These are phyloP conservation scores for Penicillium nordicum DNA, from an alignment of 2,329 filamentous ascomycete genomes.

Conservation along the genomic window DNA sequence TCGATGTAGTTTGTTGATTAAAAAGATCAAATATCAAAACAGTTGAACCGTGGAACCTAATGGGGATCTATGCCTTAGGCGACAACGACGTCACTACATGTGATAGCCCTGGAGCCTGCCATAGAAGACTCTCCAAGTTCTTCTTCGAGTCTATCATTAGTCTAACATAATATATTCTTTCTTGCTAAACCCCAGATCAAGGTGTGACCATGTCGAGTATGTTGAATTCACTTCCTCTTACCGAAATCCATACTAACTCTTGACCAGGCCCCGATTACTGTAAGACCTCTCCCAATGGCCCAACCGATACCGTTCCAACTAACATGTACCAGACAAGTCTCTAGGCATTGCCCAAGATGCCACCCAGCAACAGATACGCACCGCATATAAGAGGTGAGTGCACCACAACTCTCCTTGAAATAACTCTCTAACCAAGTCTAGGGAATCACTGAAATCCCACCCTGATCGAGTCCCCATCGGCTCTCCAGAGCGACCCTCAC, in stretches of 20 bases:
- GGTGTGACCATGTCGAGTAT: conserved; percentile 24
- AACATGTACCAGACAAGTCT: conserved; percentile 58
- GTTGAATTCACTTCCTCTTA: conserved; percentile 1
- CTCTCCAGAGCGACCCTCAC: conserved; percentile 74
- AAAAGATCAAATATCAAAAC: not conserved
- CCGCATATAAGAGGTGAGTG: conserved; percentile 85
- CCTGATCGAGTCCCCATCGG: conserved; percentile 83
- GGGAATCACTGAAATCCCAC: conserved; percentile 85
- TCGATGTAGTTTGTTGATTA: not conserved
- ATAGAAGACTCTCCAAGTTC: not conserved
- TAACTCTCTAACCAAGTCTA: conserved; percentile 34
- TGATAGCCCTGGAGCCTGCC: not conserved
- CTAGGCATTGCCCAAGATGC: conserved; percentile 72
- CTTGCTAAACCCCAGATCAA: not conserved
- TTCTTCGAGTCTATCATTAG: not conserved
- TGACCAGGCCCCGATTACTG: conserved; percentile 41
- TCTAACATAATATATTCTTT: not conserved
- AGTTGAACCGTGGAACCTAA: not conserved
- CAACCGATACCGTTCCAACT: not conserved
- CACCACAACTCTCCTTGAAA: not conserved
- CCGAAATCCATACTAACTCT: not conserved
- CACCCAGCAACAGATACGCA: conserved; percentile 77
- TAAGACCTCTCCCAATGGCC: conserved; percentile 23
- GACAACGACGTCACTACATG: conserved; percentile 19
- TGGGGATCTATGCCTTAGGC: conserved; percentile 9